Evolutionary conservation across 495 filamentous ascomycete genomes (phyloP).

Genomic region (Margaritispora aquatica): DNA sequence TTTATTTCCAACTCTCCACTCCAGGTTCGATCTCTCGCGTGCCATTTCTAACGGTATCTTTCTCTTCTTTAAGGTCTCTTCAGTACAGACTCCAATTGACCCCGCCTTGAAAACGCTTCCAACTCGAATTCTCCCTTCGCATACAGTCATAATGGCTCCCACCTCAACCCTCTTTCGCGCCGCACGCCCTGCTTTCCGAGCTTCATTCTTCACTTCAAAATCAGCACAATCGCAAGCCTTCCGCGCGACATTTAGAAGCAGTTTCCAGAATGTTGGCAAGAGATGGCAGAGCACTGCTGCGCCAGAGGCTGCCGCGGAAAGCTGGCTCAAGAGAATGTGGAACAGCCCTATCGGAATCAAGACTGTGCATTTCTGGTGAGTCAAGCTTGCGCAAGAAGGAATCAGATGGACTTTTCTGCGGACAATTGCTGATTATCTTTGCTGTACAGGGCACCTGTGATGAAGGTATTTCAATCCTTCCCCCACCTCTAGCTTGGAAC

Average conservation of each 20-base stretch:
- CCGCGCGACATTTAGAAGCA: neutral
- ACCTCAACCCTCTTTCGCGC: constrained; percentile 21
- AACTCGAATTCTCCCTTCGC: neutral
- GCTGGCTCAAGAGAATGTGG: constrained; percentile 67
- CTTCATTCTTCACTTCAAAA: constrained; percentile 16
- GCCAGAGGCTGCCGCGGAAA: constrained; percentile 44
- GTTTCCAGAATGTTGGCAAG: constrained; percentile 30
- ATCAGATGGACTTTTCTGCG: neutral
- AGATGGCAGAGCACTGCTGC: constrained; percentile 57
- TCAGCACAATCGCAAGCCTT: constrained; percentile 11
- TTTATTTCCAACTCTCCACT: neutral
- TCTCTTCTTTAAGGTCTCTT: neutral
- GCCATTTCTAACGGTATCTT: neutral
- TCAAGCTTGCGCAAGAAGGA: neutral
- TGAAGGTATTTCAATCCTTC: constrained; percentile 61
- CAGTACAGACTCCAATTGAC: neutral
- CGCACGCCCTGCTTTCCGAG: constrained; percentile 24
- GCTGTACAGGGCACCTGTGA: constrained; percentile 73
- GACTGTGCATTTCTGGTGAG: constrained; percentile 97
- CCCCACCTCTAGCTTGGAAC: neutral
- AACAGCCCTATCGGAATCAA: constrained; percentile 83
- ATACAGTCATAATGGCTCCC: constrained; percentile 19
- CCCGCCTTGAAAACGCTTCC: neutral
- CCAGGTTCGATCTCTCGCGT: constrained; percentile 1
- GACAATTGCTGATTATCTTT: neutral